Base-by-base conservation (phyloP, 2,329 filamentous ascomycete genomes). In the Cladophialophora chaetospira region DNA sequence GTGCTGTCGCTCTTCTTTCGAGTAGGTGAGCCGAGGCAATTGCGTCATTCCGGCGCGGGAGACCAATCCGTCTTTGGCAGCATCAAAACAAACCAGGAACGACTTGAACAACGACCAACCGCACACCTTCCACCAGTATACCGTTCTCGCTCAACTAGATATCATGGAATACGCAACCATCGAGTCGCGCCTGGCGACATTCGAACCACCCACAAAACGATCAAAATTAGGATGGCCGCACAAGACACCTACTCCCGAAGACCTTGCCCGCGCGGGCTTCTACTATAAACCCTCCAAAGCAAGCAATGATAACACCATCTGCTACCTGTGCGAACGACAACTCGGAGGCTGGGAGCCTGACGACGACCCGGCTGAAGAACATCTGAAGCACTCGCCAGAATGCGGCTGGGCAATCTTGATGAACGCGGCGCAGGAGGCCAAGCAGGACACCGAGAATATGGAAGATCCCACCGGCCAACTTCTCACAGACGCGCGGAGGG, bases 301-400 rank as follows among this genome's bases (percentile, higher is more conserved):
- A 44, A 89, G 86, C 68, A 87, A 87, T 33, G 94, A 99, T 72
- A 97, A 97, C 72, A 89, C 89, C 45, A 83, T 85, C 65, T 99
- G 94, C 72, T 97, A 95, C 72, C 80, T 91, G 33, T 99, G 94
- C 75, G 78, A 85, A 61, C 88, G 90, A 70, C 84, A 87, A 53
- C 81, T 99, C 10, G 91, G 95, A 70, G 92, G 91, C 58, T 99
- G 94, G 94, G 93, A 97, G 67, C 81, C 87, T 35, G 85, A 86
- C 19, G 94, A 99, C 69, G 84, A 91, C 58, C 90, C 94, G 0
- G 78, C 95, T 3, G 80, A 81, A 47, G 94, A 99, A 70, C 94
- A 99, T 72, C 71, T 96, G 26, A 89, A 86, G 63, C 89, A 96
- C 70, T 88, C 90, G 2, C 82, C 85, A 1, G 79, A 86, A 35